Evolutionary conservation across 2,329 filamentous ascomycete species (phyloP), one percentile per base, ranked within the genome.

Genomic region (Macrophomina tecta): DNA sequence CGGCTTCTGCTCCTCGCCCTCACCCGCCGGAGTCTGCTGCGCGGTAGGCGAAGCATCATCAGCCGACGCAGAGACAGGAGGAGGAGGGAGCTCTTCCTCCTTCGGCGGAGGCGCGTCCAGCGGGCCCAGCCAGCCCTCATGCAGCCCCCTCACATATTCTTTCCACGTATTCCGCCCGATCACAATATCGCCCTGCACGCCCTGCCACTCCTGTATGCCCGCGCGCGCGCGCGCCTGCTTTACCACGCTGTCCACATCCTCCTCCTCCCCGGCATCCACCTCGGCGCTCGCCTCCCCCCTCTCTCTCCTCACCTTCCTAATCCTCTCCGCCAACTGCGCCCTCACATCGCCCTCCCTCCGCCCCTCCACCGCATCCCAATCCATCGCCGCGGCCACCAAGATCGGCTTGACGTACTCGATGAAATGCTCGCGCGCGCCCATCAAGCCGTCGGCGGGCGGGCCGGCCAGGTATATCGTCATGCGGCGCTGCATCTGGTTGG

Each of bases 331-430:
- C 55, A 96, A 86, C 14, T 90, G 91, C 63, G 92, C 93, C 69
- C 95, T 85, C 52, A 99, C 88, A 75, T 99, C 94, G n/a, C 95
- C 95, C 82, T 97, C 91, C 76, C 90, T 90, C 64, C 94, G 85
- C 5, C 94, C 95, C 80, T 98, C 94, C 5, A 98, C 87, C 67
- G 97, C 96, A 73, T 97, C 94, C 89, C 96, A 98, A 78, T 99
- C 95, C 75, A 98, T 82, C 0, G 94, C 94, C 1, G 92, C 94
- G 2, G 93, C 91, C 4, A 95, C 91, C 46, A 99, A 82, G 32
- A 99, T 87, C 1, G 95, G 95, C 83, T 98, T 98, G 51, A 97
- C 87, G 76, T 97, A 99, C 77, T 97, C 92, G 74, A 93, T 90
- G 79, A 97, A 99, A 80, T 98, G 94, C 72, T 98, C 93, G 73